Evolutionary conservation across 2,329 filamentous ascomycete genomes (phyloP).

Genomic region (Cladosporium sp.): DNA sequence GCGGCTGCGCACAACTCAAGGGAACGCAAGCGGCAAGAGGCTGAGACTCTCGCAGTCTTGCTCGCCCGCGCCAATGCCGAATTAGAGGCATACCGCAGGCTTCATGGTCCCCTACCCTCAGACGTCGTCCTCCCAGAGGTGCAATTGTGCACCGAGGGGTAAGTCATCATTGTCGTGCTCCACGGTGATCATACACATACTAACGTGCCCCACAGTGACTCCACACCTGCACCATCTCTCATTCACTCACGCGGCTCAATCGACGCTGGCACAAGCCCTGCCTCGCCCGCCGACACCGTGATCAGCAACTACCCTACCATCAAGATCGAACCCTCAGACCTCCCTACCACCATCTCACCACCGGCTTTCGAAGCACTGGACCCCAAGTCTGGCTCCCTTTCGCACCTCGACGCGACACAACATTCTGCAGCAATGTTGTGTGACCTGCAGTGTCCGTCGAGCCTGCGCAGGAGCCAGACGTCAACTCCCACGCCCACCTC

Average conservation of each 20-base stretch:
- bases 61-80: slow-evolving; percentile 37
- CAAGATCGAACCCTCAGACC: slow-evolving; percentile 38
- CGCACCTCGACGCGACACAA: slow-evolving; percentile 72
- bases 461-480: slow-evolving; percentile 33
- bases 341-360: slow-evolving; percentile 29
- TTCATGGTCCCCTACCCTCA: slow-evolving; percentile 38
- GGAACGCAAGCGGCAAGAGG: slow-evolving; percentile 87
- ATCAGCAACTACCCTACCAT: slow-evolving; percentile 29
- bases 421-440: slow-evolving; percentile 99
- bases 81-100: slow-evolving; percentile 35
- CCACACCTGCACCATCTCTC: slow-evolving; percentile 35
- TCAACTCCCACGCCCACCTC: slow-evolving; percentile 22
- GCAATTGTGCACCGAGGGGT: slow-evolving; percentile 32
- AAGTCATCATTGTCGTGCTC: slow-evolving; percentile 10
- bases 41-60: slow-evolving; percentile 73
- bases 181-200: background rate
- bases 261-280: slow-evolving; percentile 31
- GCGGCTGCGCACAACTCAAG: slow-evolving; percentile 94
- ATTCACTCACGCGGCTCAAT: slow-evolving; percentile 34
- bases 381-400: slow-evolving; percentile 28
- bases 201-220: slow-evolving; percentile 18
- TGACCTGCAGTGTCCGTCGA: slow-evolving; percentile 99
- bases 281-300: slow-evolving; percentile 32
- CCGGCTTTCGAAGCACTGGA: slow-evolving; percentile 31
- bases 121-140: slow-evolving; percentile 38